Evolutionary conservation across 2,329 filamentous ascomycete genomes (phyloP).

Genomic region (Penicillium sp.): DNA sequence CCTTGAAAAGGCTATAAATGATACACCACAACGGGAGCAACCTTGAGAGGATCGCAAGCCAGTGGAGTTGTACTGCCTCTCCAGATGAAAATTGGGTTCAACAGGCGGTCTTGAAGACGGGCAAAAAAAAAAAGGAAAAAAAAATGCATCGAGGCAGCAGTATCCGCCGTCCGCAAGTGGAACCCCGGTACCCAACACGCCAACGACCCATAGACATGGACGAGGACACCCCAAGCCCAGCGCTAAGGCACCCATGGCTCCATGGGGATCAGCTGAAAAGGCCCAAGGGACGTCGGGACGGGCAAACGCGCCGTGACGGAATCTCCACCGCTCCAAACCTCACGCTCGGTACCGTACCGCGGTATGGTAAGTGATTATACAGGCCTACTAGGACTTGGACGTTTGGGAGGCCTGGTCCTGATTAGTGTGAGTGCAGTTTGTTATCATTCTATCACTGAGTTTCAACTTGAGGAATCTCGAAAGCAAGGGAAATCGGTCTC

Average conservation of each 20-base stretch:
- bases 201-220: constrained; percentile 45
- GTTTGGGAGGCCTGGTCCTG: not conserved
- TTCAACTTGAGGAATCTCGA: not conserved
- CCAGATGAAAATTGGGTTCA: constrained; percentile 8
- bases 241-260: constrained; percentile 33
- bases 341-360: constrained; percentile 21
- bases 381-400: not conserved
- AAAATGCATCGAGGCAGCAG: constrained; percentile 22
- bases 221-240: constrained; percentile 35
- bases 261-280: constrained; percentile 39
- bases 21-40: constrained; percentile 15
- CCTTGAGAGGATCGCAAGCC: constrained; percentile 16
- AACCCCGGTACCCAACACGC: constrained; percentile 28
- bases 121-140: constrained; percentile 20
- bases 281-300: constrained; percentile 30
- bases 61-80: constrained; percentile 26
- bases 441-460: not conserved
- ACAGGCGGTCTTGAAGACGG: constrained; percentile 21
- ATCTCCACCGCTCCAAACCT: constrained; percentile 27
- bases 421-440: too few relatives aligned
- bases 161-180: constrained; percentile 27
- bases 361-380: not conserved
- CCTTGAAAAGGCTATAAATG: not conserved
- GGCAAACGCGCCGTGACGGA: constrained; percentile 35
- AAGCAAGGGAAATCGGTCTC: not conserved